Base-by-base conservation (phyloP, 805 yeast species). In the Kodamaea neixiangensis region DNA sequence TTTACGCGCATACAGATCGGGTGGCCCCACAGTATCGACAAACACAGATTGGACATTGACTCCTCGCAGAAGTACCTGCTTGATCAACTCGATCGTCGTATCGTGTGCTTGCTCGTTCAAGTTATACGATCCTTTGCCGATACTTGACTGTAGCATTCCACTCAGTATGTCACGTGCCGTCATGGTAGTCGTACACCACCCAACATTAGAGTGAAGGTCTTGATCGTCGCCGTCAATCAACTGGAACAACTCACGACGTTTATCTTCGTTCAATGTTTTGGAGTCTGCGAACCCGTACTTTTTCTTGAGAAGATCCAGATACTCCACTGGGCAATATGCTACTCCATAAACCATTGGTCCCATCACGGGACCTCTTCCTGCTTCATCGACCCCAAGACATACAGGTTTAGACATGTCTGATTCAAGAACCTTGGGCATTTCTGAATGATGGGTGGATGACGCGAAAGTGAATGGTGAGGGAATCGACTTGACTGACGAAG, bases 341-440 rank as follows among this genome's bases (percentile, higher is more conserved):
- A 90, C 75, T 2, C 96, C 96, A 63, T 94, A 94, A 1, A 94
- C 99, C 99, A 94, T 94, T 0, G 98, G 96, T 0, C 99, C 99
- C 38, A 96, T 61, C 0, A 96, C 97, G 0, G 99, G 99, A 0
- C 99, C 99, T 57, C 99, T 78, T 0, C 99, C 99, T 0, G 99
- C 99, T 65, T 94, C 99, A 67, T 94, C 99, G 1, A 94, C 96
- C 1, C 99, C 99, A 9, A 94, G 68, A 7, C 85, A 76, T 1
- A 85, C 78, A 0, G 78, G 73, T 10, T 67, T 72, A 1, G 57
- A 51, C 1, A 73, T 69, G 38, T 70, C 54, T 10, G 61, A 61
- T 10, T 49, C 31, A 15, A 81, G 63, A 7, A 42, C 53, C 2
- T 41, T 46, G 0, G 91, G 91, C 1, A 85, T 67, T 0, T 67